Conservation (phyloP, 176 grass and related monocot species). For the barley (Hordeum vulgare) region MorexV3_pseudomolecules_assembly NC_058518.1:509865273-509865772, state of each 20-base stretch:
- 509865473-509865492: not conserved
- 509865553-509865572: not conserved
- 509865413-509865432: not conserved
- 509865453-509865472: not conserved
- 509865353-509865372: not conserved
- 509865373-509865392: not conserved
- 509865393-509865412: not conserved
- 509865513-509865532: not conserved
- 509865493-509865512: not conserved
- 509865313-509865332: not conserved
- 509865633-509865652: slow-evolving; percentile 54
- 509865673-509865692: slow-evolving; percentile 77
- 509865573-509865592: not conserved
- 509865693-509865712: slow-evolving; percentile 61
- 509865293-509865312: not conserved
- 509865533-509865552: not conserved
- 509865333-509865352: not conserved
- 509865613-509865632: slow-evolving; percentile 64
- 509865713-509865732: not conserved
- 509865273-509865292: slow-evolving; percentile 71
- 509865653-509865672: slow-evolving; percentile 80
- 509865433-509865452: not conserved
- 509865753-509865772: slow-evolving; percentile 54
- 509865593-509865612: slow-evolving; percentile 52
- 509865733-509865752: not conserved